phyloP scores from a whole-genome alignment of 106 monocot species.

The Phalaenopsis equestris region DNA sequence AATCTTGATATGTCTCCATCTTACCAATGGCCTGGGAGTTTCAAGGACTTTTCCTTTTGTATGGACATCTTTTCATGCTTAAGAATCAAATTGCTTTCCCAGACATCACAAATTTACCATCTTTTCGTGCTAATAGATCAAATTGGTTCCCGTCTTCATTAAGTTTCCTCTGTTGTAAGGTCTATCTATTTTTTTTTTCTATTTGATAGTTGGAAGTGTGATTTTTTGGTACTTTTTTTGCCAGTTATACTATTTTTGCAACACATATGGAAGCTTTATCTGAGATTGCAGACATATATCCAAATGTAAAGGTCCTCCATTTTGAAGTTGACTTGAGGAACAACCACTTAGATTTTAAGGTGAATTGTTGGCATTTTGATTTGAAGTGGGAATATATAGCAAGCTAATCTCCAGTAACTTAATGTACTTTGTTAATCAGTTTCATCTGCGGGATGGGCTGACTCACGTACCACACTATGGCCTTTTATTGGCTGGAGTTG shows the following conservation, averaged over 20 bases:
- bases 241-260: constrained; percentile 88
- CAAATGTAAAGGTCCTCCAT: constrained; percentile 96
- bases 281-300: constrained; percentile 77
- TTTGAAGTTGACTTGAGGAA: constrained; percentile 92
- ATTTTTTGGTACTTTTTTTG: constrained; percentile 1
- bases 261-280: constrained; percentile 91
- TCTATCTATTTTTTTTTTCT: background rate
- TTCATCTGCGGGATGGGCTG: constrained; percentile 74
- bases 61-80: background rate
- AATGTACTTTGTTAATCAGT: constrained; percentile 30
- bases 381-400: background rate
- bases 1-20: background rate
- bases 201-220: background rate
- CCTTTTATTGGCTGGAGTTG: constrained; percentile 84
- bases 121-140: background rate
- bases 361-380: constrained; percentile 1
- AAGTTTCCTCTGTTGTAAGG: background rate
- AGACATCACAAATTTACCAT: too few species aligned
- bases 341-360: constrained; percentile 94
- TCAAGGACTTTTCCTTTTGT: background rate
- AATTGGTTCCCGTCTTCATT: background rate
- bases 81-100: background rate
- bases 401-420: background rate
- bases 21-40: background rate
- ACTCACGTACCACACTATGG: constrained; percentile 80